phyloP scores from a whole-genome alignment of 2,329 filamentous ascomycete species.

The Grosmannia huntii region DNA sequence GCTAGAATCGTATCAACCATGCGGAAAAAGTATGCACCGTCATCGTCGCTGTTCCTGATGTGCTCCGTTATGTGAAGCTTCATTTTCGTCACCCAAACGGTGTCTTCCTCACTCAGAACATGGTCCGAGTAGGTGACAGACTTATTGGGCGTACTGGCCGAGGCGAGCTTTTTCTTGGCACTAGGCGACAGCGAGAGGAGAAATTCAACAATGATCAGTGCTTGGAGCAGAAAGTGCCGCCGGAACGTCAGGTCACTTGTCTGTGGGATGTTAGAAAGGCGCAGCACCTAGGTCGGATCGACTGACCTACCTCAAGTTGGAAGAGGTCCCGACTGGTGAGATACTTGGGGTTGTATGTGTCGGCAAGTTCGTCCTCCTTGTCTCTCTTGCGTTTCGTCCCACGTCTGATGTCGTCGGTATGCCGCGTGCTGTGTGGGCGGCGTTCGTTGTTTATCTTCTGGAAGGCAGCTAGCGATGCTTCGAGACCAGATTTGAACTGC shows the following conservation, averaged over 20 bases:
- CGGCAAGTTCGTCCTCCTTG: slow-evolving; percentile 43
- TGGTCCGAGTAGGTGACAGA: slow-evolving; percentile 74
- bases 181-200: slow-evolving; percentile 77
- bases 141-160: slow-evolving; percentile 59
- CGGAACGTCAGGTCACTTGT: slow-evolving; percentile 91
- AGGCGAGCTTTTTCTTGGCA: slow-evolving; percentile 65
- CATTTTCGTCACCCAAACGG: slow-evolving; percentile 73
- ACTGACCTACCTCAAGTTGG: slow-evolving; percentile 61
- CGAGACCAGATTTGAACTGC: slow-evolving; percentile 70
- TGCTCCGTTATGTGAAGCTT: slow-evolving; percentile 71
- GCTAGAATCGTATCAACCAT: slow-evolving; percentile 95
- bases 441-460: slow-evolving; percentile 37
- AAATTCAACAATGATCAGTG: slow-evolving; percentile 89
- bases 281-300: background rate
- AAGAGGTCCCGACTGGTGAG: slow-evolving; percentile 95
- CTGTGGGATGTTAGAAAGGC: slow-evolving; percentile 28
- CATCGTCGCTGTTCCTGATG: slow-evolving; percentile 58
- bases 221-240: slow-evolving; percentile 87
- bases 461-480: slow-evolving; percentile 48
- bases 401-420: slow-evolving; percentile 49
- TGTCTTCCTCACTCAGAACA: slow-evolving; percentile 69
- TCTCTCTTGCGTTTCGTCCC: slow-evolving; percentile 60
- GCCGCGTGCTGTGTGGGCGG: slow-evolving; percentile 29
- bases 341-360: slow-evolving; percentile 92
- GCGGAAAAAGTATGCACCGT: slow-evolving; percentile 87